Base-by-base conservation (phyloP, 805 yeast genomes). In the Saturnispora quitensis region DNA sequence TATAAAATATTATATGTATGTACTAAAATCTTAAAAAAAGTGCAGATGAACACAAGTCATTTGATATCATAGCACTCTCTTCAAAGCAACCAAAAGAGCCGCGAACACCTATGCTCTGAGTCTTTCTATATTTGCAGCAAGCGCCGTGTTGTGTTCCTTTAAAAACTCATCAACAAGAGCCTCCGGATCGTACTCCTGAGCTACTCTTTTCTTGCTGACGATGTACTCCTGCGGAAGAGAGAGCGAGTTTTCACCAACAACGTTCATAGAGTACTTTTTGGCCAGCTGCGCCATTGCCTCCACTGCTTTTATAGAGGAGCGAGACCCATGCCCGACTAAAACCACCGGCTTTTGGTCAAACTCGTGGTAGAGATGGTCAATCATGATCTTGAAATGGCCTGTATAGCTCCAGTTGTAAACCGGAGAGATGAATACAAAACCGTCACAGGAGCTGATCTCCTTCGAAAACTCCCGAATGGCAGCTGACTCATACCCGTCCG, bases 341-440 rank as follows among this genome's bases (percentile, higher is more conserved):
- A 45, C 28, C 13, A 43, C 54, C 3, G 54, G 52, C 25, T 53
- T 53, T 1, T 40, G 33, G 9, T 18, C 20, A 40, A 53, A 53
- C 27, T 53, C 56, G 25, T 48, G 22, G 27, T 38, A 53, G 1
- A 53, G 18, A 25, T 53, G 56, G 24, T 53, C 56, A 8, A 53
- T 44, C 54, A 51, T 48, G 33, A 51, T 46, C n/a, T 53, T 53
- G 22, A 53, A 48, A 9, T 48, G 44, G 8, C 56, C 56, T 3
- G 52, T 15, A 34, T 51, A 53, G 7, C 51, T 36, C 17, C 42
- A 31, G 24, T 53, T 53, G 44, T 53, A 53, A 20, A 48, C 54
- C 5, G 56, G 56, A 9, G 53, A 38, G 22, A 53, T 40, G 31
- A 53, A 47, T 24, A 53, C 47, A 33, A 44, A 53, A 2, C 51